A percentile compares a stretch with the other conserved stretches of the same genome.
Conservation (phyloP, 2,329 filamentous ascomycete genomes). For the Aspergillus novofumigatus region DNA sequence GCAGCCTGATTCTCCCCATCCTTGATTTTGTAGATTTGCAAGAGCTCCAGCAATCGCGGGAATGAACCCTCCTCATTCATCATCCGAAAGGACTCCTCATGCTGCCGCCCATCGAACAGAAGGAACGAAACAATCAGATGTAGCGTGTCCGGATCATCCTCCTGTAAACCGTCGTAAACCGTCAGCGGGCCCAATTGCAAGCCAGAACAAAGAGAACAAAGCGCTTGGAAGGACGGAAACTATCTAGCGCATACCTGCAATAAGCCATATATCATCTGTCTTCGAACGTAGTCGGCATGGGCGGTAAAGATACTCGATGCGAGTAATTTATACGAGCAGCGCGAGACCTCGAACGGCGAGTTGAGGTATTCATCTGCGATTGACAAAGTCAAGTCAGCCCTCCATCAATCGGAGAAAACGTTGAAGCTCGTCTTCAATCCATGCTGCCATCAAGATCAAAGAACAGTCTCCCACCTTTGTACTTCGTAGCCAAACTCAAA, state of each 20-base stretch:
- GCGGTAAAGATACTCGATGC: slow-evolving; percentile 68
- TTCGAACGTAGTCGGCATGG: slow-evolving; percentile 82
- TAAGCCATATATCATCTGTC: slow-evolving; percentile 87
- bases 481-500: slow-evolving; percentile 70
- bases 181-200: neutral
- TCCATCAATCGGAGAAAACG: neutral
- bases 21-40: slow-evolving; percentile 59
- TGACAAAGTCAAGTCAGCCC: slow-evolving; percentile 10
- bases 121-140: slow-evolving; percentile 80
- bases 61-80: slow-evolving; percentile 89
- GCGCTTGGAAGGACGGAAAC: neutral
- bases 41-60: slow-evolving; percentile 73
- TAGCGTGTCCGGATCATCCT: slow-evolving; percentile 76
- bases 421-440: neutral
- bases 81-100: slow-evolving; percentile 74
- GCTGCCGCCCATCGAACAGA: slow-evolving; percentile 75
- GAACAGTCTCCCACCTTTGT: slow-evolving; percentile 52
- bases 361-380: slow-evolving; percentile 63
- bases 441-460: neutral
- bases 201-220: neutral
- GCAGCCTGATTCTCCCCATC: slow-evolving; percentile 47
- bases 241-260: slow-evolving; percentile 52
- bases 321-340: slow-evolving; percentile 75
- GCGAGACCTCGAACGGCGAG: slow-evolving; percentile 73
- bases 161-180: slow-evolving; percentile 47